A percentile compares a stretch with the other conserved stretches of the same genome.
Conservation (phyloP, 1,284 basidiomycete genomes). For the Porphyrellus sp. region DNA sequence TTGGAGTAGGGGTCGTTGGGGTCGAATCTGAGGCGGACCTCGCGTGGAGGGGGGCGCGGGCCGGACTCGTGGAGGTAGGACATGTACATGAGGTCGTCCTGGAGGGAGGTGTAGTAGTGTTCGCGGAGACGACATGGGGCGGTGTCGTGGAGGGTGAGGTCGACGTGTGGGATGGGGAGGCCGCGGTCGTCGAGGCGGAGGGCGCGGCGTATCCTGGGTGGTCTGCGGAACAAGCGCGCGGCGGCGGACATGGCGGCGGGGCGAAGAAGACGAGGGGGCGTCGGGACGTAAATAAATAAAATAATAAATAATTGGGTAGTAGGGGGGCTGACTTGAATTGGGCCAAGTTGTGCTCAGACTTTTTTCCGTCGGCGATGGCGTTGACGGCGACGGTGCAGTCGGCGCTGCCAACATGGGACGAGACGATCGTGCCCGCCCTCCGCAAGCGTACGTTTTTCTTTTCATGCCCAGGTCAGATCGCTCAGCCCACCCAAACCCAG, state of each 20-base stretch:
- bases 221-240: conserved; percentile 43
- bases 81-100: conserved; percentile 93
- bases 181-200: conserved; percentile 49
- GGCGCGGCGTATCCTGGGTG: conserved; percentile 45
- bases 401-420: conserved; percentile 32
- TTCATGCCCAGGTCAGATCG: conserved; percentile 1
- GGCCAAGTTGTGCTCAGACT: not conserved
- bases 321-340: conserved; percentile 11
- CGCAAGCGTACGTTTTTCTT: conserved; percentile 28
- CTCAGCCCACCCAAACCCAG: conserved; percentile 40
- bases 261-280: not conserved
- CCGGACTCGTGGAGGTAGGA: conserved; percentile 78
- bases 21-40: conserved; percentile 71
- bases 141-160: conserved; percentile 64
- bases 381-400: conserved; percentile 27
- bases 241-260: conserved; percentile 27
- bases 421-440: conserved; percentile 33
- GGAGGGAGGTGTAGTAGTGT: conserved; percentile 83
- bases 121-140: conserved; percentile 76
- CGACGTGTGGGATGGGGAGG: conserved; percentile 66
- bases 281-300: not conserved
- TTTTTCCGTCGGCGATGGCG: conserved; percentile 23
- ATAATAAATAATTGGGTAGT: conserved; percentile 3
- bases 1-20: conserved; percentile 76
- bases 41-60: conserved; percentile 50